These are phyloP conservation scores for Colletotrichum agaves DNA, from an alignment of 2,329 filamentous ascomycete genomes.

Conservation along the genomic window DNA sequence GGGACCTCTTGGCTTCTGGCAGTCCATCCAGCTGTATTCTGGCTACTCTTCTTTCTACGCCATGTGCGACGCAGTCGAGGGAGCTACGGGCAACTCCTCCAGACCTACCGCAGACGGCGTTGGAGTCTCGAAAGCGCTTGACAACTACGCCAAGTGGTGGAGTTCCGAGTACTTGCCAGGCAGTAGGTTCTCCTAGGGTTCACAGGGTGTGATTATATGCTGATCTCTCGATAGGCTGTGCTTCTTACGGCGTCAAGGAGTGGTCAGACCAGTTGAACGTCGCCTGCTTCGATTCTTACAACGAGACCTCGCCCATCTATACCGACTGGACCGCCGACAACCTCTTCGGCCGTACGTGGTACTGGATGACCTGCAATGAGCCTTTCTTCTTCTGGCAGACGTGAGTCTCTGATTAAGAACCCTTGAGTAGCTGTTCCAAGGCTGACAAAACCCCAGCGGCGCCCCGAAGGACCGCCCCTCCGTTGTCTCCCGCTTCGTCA, in stretches of 20 bases:
- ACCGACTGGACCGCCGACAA: slow-evolving; percentile 61
- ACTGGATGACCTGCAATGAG: slow-evolving; percentile 72
- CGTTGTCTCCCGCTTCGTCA: slow-evolving; percentile 64
- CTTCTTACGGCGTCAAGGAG: slow-evolving; percentile 56
- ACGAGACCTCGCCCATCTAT: slow-evolving; percentile 59
- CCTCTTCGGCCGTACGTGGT: slow-evolving; percentile 62
- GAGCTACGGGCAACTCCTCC: slow-evolving; percentile 36
- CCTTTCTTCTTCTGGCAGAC: slow-evolving; percentile 61
- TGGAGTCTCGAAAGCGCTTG: slow-evolving; percentile 63
- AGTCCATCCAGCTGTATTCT: slow-evolving; percentile 47
- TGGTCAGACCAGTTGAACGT: slow-evolving; percentile 54
- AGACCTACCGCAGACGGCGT: slow-evolving; percentile 55
- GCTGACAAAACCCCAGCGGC: slow-evolving; percentile 47
- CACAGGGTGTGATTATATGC: neutral
- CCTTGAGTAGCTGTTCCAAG: neutral
- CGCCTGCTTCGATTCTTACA: slow-evolving; percentile 65
- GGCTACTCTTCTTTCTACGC: slow-evolving; percentile 49
- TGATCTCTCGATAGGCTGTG: slow-evolving; percentile 51
- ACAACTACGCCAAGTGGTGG: slow-evolving; percentile 66
- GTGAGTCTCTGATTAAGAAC: slow-evolving; percentile 43
- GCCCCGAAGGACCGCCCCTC: slow-evolving; percentile 56
- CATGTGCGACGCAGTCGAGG: slow-evolving; percentile 49
- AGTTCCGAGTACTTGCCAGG: slow-evolving; percentile 57
- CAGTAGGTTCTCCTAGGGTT: slow-evolving; percentile 50
- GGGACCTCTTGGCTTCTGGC: slow-evolving; percentile 46